These are phyloP conservation scores for Warburgia ugandensis DNA, from an alignment of 164 flowering plant genomes.

Conservation along the genomic window DNA sequence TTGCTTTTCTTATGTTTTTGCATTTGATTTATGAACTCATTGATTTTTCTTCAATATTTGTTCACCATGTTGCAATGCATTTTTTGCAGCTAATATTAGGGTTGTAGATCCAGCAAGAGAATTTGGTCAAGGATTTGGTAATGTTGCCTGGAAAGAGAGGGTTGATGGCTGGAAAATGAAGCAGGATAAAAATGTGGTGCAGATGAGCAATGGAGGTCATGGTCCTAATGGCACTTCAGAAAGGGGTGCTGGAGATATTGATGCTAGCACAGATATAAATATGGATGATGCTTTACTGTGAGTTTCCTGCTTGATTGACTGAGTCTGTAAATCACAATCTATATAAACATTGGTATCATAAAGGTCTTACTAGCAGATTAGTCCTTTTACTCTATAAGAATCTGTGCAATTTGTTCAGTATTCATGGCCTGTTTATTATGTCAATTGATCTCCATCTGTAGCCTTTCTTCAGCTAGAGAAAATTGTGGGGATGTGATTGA, in stretches of 20 bases:
- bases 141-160: slow-evolving; percentile 59
- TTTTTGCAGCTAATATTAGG: slow-evolving; percentile 60
- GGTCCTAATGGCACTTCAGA: slow-evolving; percentile 77
- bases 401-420: too few species aligned
- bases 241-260: slow-evolving; percentile 44
- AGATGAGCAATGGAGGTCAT: slow-evolving; percentile 42
- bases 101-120: slow-evolving; percentile 69
- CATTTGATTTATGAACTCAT: background rate
- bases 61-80: background rate
- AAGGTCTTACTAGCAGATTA: too few species aligned
- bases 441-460: too few species aligned
- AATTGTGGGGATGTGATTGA: too few species aligned
- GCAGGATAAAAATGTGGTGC: slow-evolving; percentile 52
- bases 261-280: slow-evolving; percentile 27
- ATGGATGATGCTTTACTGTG: slow-evolving; percentile 37
- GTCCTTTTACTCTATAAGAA: too few species aligned
- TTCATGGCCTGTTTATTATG: too few species aligned
- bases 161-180: slow-evolving; percentile 54
- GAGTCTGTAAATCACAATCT: background rate
- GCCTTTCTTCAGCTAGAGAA: too few species aligned
- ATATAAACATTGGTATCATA: background rate
- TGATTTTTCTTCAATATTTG: background rate
- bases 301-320: slow-evolving; percentile 8
- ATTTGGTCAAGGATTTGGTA: slow-evolving; percentile 63
- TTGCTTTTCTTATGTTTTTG: background rate